Percentiles rank a stretch among this genome's conserved stretches.
phyloP scores from a whole-genome alignment of 1,284 basidiomycete species.

The Leccinum insolens region DNA sequence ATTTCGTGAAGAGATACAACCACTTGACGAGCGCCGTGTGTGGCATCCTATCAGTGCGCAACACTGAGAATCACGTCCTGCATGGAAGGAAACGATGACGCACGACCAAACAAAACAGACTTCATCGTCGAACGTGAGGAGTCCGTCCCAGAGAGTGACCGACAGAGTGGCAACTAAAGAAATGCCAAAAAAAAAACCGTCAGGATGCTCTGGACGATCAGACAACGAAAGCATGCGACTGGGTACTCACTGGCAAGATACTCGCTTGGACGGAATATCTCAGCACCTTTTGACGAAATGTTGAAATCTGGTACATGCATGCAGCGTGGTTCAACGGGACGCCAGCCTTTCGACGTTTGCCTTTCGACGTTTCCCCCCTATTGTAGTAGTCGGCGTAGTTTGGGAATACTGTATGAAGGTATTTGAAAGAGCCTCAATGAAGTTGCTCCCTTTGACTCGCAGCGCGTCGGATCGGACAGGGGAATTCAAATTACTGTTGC shows the following conservation, averaged over 20 bases:
- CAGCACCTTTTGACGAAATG: not conserved
- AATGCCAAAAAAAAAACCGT: not conserved
- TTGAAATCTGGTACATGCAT: not conserved
- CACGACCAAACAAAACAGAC: constrained; percentile 21
- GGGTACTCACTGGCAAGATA: not conserved
- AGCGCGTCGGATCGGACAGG: not conserved
- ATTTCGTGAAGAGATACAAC: constrained; percentile 25
- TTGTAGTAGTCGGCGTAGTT: not conserved
- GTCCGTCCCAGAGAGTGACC: constrained; percentile 16
- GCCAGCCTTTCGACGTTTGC: not conserved
- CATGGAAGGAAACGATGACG: not conserved
- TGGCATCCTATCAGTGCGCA: constrained; percentile 15
- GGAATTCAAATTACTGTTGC: not conserved
- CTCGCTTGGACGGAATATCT: not conserved
- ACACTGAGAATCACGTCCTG: not conserved
- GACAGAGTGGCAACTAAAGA: not conserved
- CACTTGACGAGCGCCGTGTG: constrained; percentile 24
- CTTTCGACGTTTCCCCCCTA: not conserved
- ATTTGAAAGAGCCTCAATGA: not conserved
- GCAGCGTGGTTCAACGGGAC: not conserved
- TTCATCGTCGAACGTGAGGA: constrained; percentile 21
- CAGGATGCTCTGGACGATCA: not conserved
- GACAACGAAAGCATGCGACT: not conserved
- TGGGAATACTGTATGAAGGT: not conserved
- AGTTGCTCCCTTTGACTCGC: no score